phyloP scores from a whole-genome alignment of 1,284 basidiomycete species.

The Cystobasidium pallidum region DNA sequence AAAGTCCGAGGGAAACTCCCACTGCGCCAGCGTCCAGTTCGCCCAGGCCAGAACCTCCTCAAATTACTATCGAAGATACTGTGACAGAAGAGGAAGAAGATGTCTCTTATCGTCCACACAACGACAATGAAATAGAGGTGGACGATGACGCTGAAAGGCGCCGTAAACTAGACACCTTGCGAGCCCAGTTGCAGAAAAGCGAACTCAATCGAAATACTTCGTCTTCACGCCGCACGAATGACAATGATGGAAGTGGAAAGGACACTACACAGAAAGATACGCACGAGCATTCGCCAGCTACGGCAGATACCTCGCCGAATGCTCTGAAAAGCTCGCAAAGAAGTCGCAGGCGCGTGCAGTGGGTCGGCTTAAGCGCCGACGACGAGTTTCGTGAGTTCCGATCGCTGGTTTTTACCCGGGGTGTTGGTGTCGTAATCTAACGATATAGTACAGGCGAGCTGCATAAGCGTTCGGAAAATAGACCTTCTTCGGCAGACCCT shows the following conservation, averaged over 20 bases:
- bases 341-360: slow-evolving; percentile 32
- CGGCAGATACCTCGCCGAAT: slow-evolving; percentile 4
- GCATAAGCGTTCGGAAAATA: slow-evolving; percentile 16
- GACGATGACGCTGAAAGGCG: slow-evolving; percentile 21
- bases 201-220: slow-evolving; percentile 18
- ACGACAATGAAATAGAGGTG: neutral
- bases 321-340: slow-evolving; percentile 14
- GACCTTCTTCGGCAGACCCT: neutral
- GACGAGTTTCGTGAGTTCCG: slow-evolving; percentile 27
- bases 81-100: neutral
- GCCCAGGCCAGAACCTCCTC: neutral
- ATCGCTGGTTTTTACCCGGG: neutral
- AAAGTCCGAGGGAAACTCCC: neutral
- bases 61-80: slow-evolving; percentile 2
- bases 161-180: slow-evolving; percentile 22
- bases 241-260: too few species aligned
- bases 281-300: neutral
- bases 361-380: slow-evolving; percentile 38
- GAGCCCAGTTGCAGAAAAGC: slow-evolving; percentile 26
- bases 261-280: neutral
- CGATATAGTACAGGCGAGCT: slow-evolving; percentile 15
- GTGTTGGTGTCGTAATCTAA: too few species aligned
- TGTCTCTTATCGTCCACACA: neutral
- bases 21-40: neutral
- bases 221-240: neutral